Percentiles rank a stretch among this genome's conserved stretches.
Evolutionary conservation across 345 rosid species (phyloP).

Genomic region (Excoecaria cochinchinensis): DNA sequence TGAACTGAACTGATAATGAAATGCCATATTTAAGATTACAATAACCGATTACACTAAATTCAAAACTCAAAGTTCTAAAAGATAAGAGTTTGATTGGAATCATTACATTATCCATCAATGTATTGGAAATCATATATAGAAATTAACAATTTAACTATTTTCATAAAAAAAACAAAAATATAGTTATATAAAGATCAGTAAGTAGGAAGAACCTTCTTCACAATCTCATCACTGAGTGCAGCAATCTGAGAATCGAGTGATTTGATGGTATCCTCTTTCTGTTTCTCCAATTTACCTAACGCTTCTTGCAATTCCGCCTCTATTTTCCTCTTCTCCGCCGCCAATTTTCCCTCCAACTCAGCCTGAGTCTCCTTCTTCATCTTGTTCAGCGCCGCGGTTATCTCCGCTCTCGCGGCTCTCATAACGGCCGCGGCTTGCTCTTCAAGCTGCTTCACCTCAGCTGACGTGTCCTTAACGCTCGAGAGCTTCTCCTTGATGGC

Average conservation of each 20-base stretch:
- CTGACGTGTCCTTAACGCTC: slow-evolving; percentile 74
- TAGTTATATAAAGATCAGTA: slow-evolving; percentile 10
- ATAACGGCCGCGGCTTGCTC: slow-evolving; percentile 75
- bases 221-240: slow-evolving; percentile 75
- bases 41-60: no score
- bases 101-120: slow-evolving; percentile 5
- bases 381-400: slow-evolving; percentile 77
- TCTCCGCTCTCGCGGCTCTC: slow-evolving; percentile 90
- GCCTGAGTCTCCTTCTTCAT: slow-evolving; percentile 89
- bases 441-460: slow-evolving; percentile 82
- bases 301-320: slow-evolving; percentile 87
- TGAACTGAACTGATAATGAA: no score
- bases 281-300: slow-evolving; percentile 64
- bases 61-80: no score
- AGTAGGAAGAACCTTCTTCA: slow-evolving; percentile 84
- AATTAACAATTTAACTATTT: neutral
- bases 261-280: slow-evolving; percentile 75
- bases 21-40: no score
- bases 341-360: slow-evolving; percentile 64
- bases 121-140: slow-evolving; percentile 5
- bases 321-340: slow-evolving; percentile 69
- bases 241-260: slow-evolving; percentile 84
- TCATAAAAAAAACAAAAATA: neutral
- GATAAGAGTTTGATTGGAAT: neutral
- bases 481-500: slow-evolving; percentile 74